Percentiles rank a stretch among this genome's conserved stretches.
These are phyloP conservation scores for Alliaria petiolata DNA, from an alignment of 345 rosid genomes.

Conservation along the genomic window DNA sequence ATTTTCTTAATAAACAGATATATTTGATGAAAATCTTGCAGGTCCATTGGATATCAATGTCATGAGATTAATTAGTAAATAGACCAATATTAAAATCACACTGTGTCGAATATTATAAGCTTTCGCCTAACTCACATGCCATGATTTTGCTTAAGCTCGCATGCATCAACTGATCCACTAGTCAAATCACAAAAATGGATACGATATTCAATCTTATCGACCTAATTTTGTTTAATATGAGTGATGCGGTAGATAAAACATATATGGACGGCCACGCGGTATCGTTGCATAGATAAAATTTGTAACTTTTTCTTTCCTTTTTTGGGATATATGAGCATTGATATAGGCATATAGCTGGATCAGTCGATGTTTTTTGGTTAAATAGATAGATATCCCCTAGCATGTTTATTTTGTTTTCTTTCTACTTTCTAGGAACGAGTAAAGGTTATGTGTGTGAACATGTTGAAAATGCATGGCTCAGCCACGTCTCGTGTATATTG, in stretches of 20 bases:
- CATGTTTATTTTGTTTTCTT: slow-evolving; percentile 2
- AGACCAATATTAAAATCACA: not conserved
- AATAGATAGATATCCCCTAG: no score
- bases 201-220: not conserved
- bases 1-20: not conserved
- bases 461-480: slow-evolving; percentile 18
- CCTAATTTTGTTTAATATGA: not conserved
- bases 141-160: not conserved
- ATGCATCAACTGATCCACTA: not conserved
- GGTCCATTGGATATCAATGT: not conserved
- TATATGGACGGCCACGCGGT: not conserved
- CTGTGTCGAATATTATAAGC: not conserved
- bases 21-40: not conserved
- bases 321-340: not conserved
- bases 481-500: slow-evolving; percentile 12
- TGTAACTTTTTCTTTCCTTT: not conserved
- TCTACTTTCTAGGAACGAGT: not conserved
- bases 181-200: not conserved
- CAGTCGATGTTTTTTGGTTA: no score
- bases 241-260: not conserved
- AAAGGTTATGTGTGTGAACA: not conserved
- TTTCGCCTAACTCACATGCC: not conserved
- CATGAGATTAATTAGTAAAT: not conserved
- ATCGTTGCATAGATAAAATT: not conserved
- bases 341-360: no score